A percentile compares a stretch with the other conserved stretches of the same genome.
Conservation (phyloP, 1,284 basidiomycete species). For the Trichosporon asahii region DNA sequence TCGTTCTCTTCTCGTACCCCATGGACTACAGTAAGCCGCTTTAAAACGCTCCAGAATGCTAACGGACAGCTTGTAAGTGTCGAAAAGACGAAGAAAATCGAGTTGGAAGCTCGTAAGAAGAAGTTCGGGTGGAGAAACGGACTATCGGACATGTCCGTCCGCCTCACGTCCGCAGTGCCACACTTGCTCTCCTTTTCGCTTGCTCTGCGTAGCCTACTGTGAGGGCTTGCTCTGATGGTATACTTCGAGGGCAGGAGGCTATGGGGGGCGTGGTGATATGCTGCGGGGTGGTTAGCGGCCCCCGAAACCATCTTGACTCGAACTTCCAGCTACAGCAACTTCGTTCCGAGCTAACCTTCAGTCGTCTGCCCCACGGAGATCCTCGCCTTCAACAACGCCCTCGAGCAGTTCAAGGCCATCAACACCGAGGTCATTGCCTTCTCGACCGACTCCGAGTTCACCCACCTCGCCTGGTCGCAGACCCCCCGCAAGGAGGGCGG, state of each 20-base stretch:
- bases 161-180: neutral
- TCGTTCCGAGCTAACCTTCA: slow-evolving; percentile 14
- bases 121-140: neutral
- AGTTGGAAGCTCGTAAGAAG: neutral
- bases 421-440: slow-evolving; percentile 69
- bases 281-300: too few species aligned
- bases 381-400: slow-evolving; percentile 82
- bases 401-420: slow-evolving; percentile 67
- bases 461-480: slow-evolving; percentile 80
- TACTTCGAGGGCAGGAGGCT: neutral
- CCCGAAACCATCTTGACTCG: too few species aligned
- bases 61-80: neutral
- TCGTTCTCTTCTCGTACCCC: slow-evolving; percentile 75
- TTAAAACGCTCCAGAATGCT: neutral
- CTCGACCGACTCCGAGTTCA: slow-evolving; percentile 84
- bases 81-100: neutral
- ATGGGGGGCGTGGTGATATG: too few species aligned
- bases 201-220: neutral
- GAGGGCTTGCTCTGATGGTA: neutral
- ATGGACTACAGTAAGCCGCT: slow-evolving; percentile 53
- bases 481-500: slow-evolving; percentile 77
- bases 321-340: neutral
- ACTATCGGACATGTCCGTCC: neutral
- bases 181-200: neutral
- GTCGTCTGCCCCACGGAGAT: slow-evolving; percentile 90